Evolutionary conservation across 352 stramenopile genomes (phyloP).

Genomic region (Phytophthora hybrid): DNA sequence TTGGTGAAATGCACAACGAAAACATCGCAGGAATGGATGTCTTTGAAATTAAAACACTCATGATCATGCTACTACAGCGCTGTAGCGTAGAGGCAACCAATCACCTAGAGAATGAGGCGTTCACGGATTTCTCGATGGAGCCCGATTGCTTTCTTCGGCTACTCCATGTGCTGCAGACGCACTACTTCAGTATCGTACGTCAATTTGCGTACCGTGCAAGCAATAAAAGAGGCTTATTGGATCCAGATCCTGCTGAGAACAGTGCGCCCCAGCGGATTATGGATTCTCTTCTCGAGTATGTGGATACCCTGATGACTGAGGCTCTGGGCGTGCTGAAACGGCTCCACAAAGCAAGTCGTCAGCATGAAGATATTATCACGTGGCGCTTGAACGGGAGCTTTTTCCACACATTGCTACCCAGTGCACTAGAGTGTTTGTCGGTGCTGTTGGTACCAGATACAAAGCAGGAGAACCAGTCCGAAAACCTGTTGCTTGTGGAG

Average conservation of each 20-base stretch:
- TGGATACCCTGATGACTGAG: conserved; percentile 50
- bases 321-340: conserved; percentile 49
- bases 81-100: conserved; percentile 31
- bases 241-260: background rate
- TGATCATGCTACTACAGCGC: conserved; percentile 36
- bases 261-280: conserved; percentile 30
- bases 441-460: conserved; percentile 31
- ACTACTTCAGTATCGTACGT: conserved; percentile 49
- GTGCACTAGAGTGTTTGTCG: conserved; percentile 55
- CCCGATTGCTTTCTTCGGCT: conserved; percentile 45
- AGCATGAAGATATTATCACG: conserved; percentile 63
- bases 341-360: conserved; percentile 59
- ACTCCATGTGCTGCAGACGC: conserved; percentile 49
- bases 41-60: conserved; percentile 27
- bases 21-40: conserved; percentile 7
- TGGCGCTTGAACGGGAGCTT: conserved; percentile 62
- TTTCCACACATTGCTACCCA: conserved; percentile 54
- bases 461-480: background rate
- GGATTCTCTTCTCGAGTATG: conserved; percentile 44
- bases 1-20: conserved; percentile 10
- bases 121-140: conserved; percentile 19
- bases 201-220: conserved; percentile 2
- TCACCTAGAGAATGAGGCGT: conserved; percentile 31
- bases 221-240: background rate
- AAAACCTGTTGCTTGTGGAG: conserved; percentile 43